Percentiles rank a stretch among this genome's conserved stretches.
phyloP scores from a whole-genome alignment of 306 rosid species.

The Vigna unguiculata region DNA sequence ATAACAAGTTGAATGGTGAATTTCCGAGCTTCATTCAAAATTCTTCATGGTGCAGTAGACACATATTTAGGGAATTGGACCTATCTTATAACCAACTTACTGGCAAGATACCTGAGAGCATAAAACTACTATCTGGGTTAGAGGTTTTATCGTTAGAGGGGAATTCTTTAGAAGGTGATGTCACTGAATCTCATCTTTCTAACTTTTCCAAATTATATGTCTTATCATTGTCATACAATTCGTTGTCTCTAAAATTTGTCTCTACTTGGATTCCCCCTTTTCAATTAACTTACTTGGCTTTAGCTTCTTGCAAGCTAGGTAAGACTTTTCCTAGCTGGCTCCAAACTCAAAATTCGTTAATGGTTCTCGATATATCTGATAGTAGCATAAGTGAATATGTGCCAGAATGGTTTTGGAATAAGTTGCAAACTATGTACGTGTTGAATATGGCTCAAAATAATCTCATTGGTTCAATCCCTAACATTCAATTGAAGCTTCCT shows the following conservation, averaged over 20 bases:
- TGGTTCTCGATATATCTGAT: background rate
- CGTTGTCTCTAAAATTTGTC: background rate
- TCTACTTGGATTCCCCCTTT: background rate
- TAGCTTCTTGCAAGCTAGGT: background rate
- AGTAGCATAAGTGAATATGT: background rate
- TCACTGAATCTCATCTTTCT: background rate
- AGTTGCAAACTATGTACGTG: background rate
- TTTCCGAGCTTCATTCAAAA: background rate
- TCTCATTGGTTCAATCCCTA: background rate
- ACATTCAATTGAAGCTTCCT: background rate
- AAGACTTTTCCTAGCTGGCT: background rate
- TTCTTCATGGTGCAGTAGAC: background rate
- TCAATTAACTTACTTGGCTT: background rate
- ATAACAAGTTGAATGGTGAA: background rate
- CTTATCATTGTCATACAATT: background rate
- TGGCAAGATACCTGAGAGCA: background rate
- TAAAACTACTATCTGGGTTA: background rate
- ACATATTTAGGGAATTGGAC: background rate
- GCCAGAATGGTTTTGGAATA: background rate
- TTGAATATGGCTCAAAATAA: background rate
- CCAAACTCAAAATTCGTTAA: background rate
- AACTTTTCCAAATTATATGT: background rate
- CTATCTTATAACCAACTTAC: background rate
- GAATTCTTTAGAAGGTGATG: background rate
- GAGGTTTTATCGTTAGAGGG: background rate